These are phyloP conservation scores for Aspergillus hiratsukae DNA, from an alignment of 2,329 filamentous ascomycete genomes.

Conservation along the genomic window DNA sequence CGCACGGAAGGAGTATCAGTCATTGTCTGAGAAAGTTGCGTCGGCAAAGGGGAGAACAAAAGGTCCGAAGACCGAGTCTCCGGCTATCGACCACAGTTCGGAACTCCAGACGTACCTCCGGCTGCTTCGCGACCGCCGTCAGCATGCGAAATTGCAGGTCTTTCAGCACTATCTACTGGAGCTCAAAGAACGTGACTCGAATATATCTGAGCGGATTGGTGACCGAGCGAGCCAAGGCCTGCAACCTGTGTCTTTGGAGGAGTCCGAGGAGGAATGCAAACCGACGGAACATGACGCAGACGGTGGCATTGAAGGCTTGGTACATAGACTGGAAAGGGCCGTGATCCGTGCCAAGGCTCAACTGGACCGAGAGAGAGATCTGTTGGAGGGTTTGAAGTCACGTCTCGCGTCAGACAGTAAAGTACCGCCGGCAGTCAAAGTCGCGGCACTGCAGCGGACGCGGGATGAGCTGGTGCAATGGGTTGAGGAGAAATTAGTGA, in stretches of 20 bases:
- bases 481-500: conserved; percentile 48
- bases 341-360: conserved; percentile 35
- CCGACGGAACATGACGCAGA: conserved; percentile 6
- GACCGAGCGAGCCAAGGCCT: conserved; percentile 10
- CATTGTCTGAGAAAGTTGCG: conserved; percentile 29
- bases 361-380: conserved; percentile 32
- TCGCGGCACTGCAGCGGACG: conserved; percentile 40
- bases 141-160: conserved; percentile 44
- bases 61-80: conserved; percentile 15
- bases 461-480: conserved; percentile 48
- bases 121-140: conserved; percentile 44
- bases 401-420: conserved; percentile 13
- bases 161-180: conserved; percentile 45
- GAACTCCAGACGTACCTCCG: conserved; percentile 39
- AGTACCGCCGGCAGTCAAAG: conserved; percentile 16
- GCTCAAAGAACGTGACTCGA: conserved; percentile 27
- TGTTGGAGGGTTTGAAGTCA: conserved; percentile 30
- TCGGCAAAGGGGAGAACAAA: conserved; percentile 23
- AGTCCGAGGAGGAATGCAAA: conserved; percentile 11
- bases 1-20: conserved; percentile 37
- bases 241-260: conserved; percentile 14
- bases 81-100: conserved; percentile 16
- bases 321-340: conserved; percentile 37
- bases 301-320: conserved; percentile 28
- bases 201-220: conserved; percentile 18